A percentile compares a stretch with the other conserved stretches of the same genome.
Evolutionary conservation across 192 early-diverging fungal species (phyloP).

Genomic region (Linnemannia exigua): DNA sequence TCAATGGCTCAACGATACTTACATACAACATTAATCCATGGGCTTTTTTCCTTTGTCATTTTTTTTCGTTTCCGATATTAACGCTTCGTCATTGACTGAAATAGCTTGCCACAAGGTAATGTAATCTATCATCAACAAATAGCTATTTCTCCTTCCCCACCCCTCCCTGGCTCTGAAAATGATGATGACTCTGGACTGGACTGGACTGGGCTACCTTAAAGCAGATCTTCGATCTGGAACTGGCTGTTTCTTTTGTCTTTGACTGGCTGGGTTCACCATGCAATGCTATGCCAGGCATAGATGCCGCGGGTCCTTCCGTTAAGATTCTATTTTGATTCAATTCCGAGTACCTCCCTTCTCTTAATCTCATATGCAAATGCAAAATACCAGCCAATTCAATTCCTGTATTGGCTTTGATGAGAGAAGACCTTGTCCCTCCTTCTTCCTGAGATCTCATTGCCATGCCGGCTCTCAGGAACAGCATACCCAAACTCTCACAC

Average conservation of each 20-base stretch:
- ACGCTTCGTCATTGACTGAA: background rate
- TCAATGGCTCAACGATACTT: background rate
- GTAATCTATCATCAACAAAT: background rate
- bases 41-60: background rate
- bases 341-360: background rate
- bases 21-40: background rate
- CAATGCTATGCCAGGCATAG: background rate
- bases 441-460: background rate
- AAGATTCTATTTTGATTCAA: background rate
- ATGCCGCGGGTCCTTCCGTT: background rate
- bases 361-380: background rate
- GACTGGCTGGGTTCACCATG: background rate
- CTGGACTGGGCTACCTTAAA: background rate
- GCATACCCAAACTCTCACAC: background rate
- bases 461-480: slow-evolving; percentile 7
- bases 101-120: slow-evolving; percentile 7
- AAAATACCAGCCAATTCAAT: too few species aligned
- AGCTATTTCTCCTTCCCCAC: background rate
- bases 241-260: too few species aligned
- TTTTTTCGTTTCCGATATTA: background rate
- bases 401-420: background rate
- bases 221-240: too few species aligned
- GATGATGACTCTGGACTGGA: background rate
- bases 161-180: background rate
- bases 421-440: background rate